These are phyloP conservation scores for Hypomontagnella monticulosa DNA, from an alignment of 495 filamentous ascomycete species.

Conservation along the genomic window DNA sequence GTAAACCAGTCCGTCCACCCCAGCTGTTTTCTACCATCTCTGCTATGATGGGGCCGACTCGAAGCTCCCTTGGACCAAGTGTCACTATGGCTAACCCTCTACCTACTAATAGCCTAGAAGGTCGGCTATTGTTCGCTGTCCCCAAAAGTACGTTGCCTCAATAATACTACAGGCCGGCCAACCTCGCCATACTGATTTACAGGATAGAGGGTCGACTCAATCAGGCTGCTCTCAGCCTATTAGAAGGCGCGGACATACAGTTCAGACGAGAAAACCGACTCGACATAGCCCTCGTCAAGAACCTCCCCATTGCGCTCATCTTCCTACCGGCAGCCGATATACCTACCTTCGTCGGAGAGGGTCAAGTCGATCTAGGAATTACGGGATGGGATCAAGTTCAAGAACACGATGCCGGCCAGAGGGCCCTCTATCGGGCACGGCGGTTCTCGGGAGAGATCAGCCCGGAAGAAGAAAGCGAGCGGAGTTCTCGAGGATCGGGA, in stretches of 20 bases:
- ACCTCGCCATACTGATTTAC: slow-evolving; percentile 33
- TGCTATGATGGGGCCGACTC: slow-evolving; percentile 15
- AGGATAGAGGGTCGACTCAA: slow-evolving; percentile 87
- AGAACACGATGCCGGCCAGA: slow-evolving; percentile 82
- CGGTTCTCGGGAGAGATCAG: slow-evolving; percentile 63
- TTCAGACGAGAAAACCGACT: slow-evolving; percentile 92
- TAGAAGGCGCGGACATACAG: slow-evolving; percentile 93
- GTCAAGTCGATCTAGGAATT: slow-evolving; percentile 91
- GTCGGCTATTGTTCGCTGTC: slow-evolving; percentile 93
- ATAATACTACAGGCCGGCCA: slow-evolving; percentile 2
- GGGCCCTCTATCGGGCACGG: slow-evolving; percentile 60
- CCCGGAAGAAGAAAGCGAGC: slow-evolving; percentile 49
- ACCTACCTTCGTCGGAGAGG: slow-evolving; percentile 95
- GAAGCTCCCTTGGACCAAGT: slow-evolving; percentile 9
- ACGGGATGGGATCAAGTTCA: slow-evolving; percentile 92
- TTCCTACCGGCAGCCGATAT: slow-evolving; percentile 98
- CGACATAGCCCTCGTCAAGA: slow-evolving; percentile 96
- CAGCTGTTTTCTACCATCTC: background rate
- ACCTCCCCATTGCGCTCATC: slow-evolving; percentile 91
- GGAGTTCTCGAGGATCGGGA: slow-evolving; percentile 53
- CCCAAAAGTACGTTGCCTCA: slow-evolving; percentile 82
- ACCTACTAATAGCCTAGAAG: slow-evolving; percentile 74
- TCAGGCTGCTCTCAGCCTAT: slow-evolving; percentile 84
- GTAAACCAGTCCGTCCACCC: slow-evolving; percentile 77
- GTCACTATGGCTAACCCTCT: slow-evolving; percentile 48